Conservation (phyloP, 176 grass and related monocot genomes). For the Hsuehochloa calcarea region DNA sequence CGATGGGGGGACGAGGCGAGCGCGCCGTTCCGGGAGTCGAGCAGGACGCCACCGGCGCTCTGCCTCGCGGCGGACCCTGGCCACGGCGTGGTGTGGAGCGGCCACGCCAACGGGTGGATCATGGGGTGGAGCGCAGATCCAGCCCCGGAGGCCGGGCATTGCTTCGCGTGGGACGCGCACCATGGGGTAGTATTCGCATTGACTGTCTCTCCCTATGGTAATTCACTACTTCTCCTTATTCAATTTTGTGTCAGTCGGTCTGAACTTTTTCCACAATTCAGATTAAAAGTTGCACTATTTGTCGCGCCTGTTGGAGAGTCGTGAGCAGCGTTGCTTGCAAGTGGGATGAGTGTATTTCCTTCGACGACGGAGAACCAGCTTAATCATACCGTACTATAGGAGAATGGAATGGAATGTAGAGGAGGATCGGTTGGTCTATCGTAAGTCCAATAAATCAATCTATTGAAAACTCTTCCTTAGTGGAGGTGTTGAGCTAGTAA, state of each 20-base stretch:
- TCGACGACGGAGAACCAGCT: background rate
- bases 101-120: slow-evolving; percentile 60
- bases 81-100: slow-evolving; percentile 74
- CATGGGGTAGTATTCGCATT: slow-evolving; percentile 53
- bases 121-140: slow-evolving; percentile 50
- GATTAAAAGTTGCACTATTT: background rate
- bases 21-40: slow-evolving; percentile 57
- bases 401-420: background rate
- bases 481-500: background rate
- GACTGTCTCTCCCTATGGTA: slow-evolving; percentile 68
- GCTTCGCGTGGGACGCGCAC: slow-evolving; percentile 62
- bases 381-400: background rate
- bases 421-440: background rate
- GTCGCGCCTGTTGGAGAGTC: background rate
- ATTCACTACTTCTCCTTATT: slow-evolving; percentile 25
- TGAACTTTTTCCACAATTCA: background rate
- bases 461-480: background rate
- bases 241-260: background rate
- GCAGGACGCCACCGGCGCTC: slow-evolving; percentile 43
- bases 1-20: slow-evolving; percentile 69
- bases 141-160: slow-evolving; percentile 36
- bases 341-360: background rate
- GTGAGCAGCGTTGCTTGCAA: slow-evolving; percentile 9
- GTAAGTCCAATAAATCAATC: background rate
- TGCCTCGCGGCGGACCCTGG: slow-evolving; percentile 47